Evolutionary conservation across 2,329 filamentous ascomycete genomes (phyloP), one percentile per base, ranked within the genome.

Genomic region (Sporothrix curviconia): DNA sequence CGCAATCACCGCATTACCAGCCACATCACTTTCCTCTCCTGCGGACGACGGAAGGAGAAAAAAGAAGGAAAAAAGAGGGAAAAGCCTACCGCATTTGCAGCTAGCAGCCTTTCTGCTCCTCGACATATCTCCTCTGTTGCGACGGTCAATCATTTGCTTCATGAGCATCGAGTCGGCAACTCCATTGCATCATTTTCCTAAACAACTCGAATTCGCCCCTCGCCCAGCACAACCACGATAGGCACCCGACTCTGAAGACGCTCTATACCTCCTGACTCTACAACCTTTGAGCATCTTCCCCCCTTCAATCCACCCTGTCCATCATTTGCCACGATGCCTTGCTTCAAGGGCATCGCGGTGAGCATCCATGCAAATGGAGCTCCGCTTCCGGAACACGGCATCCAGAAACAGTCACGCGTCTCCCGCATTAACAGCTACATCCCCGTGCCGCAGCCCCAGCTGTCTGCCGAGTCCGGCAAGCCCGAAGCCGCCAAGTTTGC

Each of bases 321-420:
- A 17, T 47, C 17, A 14, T 47, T 39, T 22, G 34, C 47, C 56
- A 81, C 70, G 70, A 84, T 84, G 94, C 94, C 94, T 78, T 97
- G 92, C 84, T 99, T 97, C 79, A 95, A 97, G 79, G 94, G 94
- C 75, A 91, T 99, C 76, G 92, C 94, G 67, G 92, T 97, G 71
- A 95, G 90, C 81, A 95, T 97, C 72, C 94, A 99, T 76, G 82
- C 84, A 59, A 85, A 86, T 69, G 81, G 80, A 62, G 78, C 90
- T 65, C 92, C 94, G 64, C 84, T 99, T 64, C 80, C 91, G 61
- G 94, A 99, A 75, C 87, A 95, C 76, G 92, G 92, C 67, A 88
- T 97, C 66, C 92, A 97, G 76, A 94, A 91, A 71, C 90, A 96
- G 74, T 91, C 90, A 59, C 87, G 90, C 66, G 82, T 90, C 62